These are phyloP conservation scores for Plectranthus barbatus DNA, from an alignment of 257 asterid genomes.

Conservation along the genomic window DNA sequence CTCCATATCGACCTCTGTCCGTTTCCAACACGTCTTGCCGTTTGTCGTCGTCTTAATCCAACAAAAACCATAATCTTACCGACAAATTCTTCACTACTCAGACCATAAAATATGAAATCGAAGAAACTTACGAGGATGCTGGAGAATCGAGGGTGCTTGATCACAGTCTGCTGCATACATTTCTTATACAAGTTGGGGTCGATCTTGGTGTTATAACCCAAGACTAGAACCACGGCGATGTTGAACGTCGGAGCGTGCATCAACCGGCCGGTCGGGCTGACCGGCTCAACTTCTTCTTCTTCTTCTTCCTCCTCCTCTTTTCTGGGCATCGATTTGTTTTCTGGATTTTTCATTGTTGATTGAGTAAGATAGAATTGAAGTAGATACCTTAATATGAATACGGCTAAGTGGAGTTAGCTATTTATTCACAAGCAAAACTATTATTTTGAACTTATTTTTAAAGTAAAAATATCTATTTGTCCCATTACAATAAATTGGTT, in stretches of 20 bases:
- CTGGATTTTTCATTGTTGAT: not conserved
- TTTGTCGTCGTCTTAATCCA: not conserved
- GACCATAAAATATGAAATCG: not conserved
- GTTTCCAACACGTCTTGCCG: conserved; percentile 24
- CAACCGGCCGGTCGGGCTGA: conserved; percentile 35
- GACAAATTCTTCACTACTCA: not conserved
- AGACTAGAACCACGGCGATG: conserved; percentile 18
- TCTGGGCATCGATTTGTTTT: not conserved
- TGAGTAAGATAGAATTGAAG: no score
- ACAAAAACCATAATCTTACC: no score
- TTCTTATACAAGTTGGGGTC: conserved; percentile 21
- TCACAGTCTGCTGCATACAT: conserved; percentile 6
- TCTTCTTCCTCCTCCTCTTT: no score
- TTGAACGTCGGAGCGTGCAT: conserved; percentile 22
- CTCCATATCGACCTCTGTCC: conserved; percentile 19
- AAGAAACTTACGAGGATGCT: conserved; percentile 25
- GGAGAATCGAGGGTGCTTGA: conserved; percentile 48
- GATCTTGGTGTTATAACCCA: conserved; percentile 27
- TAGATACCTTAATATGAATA: no score
- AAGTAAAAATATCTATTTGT: no score
- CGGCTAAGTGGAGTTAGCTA: no score
- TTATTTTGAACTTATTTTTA: no score
- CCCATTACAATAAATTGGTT: no score
- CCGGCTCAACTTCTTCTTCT: conserved; percentile 19
- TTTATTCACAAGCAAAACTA: no score